Conservation (phyloP, 2,329 filamentous ascomycete species). For the Ophiognomonia clavigignenti-juglandacearum region DNA sequence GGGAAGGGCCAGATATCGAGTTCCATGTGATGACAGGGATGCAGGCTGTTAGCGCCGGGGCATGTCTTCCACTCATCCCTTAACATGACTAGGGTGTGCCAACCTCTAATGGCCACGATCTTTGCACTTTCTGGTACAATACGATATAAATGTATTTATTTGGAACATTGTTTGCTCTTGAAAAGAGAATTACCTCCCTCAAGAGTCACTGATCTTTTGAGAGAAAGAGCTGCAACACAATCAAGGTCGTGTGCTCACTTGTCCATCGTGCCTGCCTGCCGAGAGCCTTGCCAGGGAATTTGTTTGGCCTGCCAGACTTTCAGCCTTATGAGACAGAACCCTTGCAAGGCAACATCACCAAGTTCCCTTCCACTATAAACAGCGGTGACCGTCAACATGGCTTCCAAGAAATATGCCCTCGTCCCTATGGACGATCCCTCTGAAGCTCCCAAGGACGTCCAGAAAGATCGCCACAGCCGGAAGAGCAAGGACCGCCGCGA, state of each 20-base stretch:
- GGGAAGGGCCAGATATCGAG: neutral
- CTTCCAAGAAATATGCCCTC: slow-evolving; percentile 59
- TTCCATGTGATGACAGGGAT: neutral
- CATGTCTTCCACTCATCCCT: slow-evolving; percentile 1
- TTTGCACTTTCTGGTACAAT: too few relatives aligned
- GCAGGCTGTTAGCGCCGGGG: slow-evolving; percentile 4
- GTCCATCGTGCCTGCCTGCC: neutral
- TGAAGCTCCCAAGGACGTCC: slow-evolving; percentile 33
- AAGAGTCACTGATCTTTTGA: too few relatives aligned
- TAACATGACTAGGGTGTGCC: too few relatives aligned
- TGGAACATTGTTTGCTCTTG: too few relatives aligned
- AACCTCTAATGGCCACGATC: too few relatives aligned
- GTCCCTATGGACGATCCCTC: slow-evolving; percentile 63
- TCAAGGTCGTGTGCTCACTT: neutral
- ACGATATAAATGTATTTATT: too few relatives aligned
- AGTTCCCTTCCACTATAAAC: neutral
- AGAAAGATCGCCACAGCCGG: too few relatives aligned
- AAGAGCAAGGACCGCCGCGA: slow-evolving; percentile 46
- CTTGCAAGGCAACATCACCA: neutral
- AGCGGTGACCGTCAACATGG: slow-evolving; percentile 5
- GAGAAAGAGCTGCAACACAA: too few relatives aligned
- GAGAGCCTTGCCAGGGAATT: neutral
- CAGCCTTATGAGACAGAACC: neutral
- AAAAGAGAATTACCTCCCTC: too few relatives aligned
- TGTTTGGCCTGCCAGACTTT: neutral